Base-by-base conservation (phyloP, 805 yeast species). In the Wickerhamomyces tratensis region DNA sequence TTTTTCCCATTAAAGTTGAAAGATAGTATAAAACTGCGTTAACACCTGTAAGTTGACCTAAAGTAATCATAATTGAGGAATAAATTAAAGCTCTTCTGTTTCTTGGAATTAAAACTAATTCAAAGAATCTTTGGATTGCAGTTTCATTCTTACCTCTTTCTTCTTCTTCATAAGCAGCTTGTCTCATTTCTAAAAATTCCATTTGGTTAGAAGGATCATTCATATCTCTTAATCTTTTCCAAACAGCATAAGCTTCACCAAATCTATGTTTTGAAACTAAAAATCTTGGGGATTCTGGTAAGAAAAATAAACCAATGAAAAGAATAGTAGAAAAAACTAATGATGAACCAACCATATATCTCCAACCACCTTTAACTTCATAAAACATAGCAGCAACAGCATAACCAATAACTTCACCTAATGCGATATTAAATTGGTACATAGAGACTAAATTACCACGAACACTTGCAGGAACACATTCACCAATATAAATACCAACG, bases 11-110 rank as follows among this genome's bases (percentile, higher is more conserved):
- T 53, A 79, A 61, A 4, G 72, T 73, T 39, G 82, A 71, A 75
- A 78, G 69, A 59, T 79, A 75, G 64, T 78, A 79, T 74, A 78
- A 68, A 45, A 79, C 72, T 36, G 79, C 84, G 52, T 79, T 79
- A 50, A 79, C 73, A 65, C 85, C 85, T 5, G 84, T 77, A 62
- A 79, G 69, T 57, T 79, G 86, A 41, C 82, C 82, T 43, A 77
- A 64, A 49, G 71, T 59, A 43, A 77, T 68, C 82, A 78, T 77
- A 49, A 74, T 68, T 41, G 65, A 64, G 9, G 83, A 70, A 55
- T 77, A 78, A 20, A 75, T 58, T 38, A 79, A 64, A 10, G 84
- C 80, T 53, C 84, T 72, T 49, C 84, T 71, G 56, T 72, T 74
- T 58, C 86, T 71, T 38, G 81, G 71, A 42, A 71, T 64, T 12